Evolutionary conservation across 2,329 filamentous ascomycete genomes (phyloP), one percentile per base, ranked within the genome.

Genomic region (Pseudocercospora fuligena): DNA sequence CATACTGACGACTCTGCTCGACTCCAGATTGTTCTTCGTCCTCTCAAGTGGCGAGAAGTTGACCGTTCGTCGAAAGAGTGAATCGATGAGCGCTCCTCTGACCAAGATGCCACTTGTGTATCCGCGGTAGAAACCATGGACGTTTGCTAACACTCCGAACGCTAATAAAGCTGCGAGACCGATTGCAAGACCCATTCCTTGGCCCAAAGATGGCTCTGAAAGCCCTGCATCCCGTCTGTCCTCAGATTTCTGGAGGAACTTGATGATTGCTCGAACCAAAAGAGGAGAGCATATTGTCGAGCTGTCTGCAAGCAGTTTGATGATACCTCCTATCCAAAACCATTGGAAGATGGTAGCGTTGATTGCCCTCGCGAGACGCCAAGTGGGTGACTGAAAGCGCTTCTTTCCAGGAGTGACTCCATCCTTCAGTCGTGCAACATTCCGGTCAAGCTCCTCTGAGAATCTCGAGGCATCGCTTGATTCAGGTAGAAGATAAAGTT

Each of bases 261-360:
- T 19, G 51, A 63, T 58, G 11, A 63, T 63, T 11, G 51, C 54
- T 23, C 61, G 51, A 25, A 63, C 29, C 6, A 63, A 36, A 5
- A 63, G 51, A 16, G 61, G 61, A 6, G 61, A 63, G 14, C 16
- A 23, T 12, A 63, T 63, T 2, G 61, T 63, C 3, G 61, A 51
- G 8, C 23, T 23, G 29, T 63, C 61, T 23, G 61, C 61, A 31
- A 57, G 49, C 19, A 63, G 36, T n/a, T 63, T 63, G 33, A 63
- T 59, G 9, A 58, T 27, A 6, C 61, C 61, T 19, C 61, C 61
- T 19, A 59, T 46, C 61, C 61, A 63, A 33, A 63, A 63, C 61
- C 61, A 63, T 5, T 23, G 36, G 40, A 63, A 57, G 14, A 63
- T 27, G 5, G 61, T 58, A 3, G 51, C 40, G 29, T 63, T 63